Evolutionary conservation across 495 filamentous ascomycete genomes (phyloP).

Genomic region (Cercophora sp.): DNA sequence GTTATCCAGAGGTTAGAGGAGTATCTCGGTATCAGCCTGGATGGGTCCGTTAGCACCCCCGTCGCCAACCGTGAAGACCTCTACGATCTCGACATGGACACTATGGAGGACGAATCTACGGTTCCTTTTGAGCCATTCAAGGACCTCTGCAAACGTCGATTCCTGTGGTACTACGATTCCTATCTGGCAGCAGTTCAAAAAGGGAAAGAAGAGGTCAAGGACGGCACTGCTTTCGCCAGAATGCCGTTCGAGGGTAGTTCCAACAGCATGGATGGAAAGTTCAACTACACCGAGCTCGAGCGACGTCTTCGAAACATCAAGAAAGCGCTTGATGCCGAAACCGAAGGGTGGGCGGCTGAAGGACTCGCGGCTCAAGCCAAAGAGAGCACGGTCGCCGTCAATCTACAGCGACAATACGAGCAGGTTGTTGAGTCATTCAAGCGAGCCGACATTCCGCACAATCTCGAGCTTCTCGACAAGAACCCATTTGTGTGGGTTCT

Average conservation of each 20-base stretch:
- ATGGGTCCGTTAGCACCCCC: conserved; percentile 39
- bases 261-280: conserved; percentile 85
- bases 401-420: conserved; percentile 76
- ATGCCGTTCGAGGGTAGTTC: conserved; percentile 82
- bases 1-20: conserved; percentile 82
- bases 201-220: conserved; percentile 55
- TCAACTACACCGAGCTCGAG: conserved; percentile 75
- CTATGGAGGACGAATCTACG: conserved; percentile 48
- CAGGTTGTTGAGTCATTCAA: conserved; percentile 74
- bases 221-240: conserved; percentile 58
- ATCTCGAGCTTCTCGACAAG: conserved; percentile 66
- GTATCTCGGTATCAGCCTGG: conserved; percentile 61
- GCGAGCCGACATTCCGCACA: conserved; percentile 62
- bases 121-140: conserved; percentile 73
- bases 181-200: conserved; percentile 69
- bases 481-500: conserved; percentile 66
- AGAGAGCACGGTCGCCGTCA: conserved; percentile 72
- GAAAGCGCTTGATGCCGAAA: conserved; percentile 66
- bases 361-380: conserved; percentile 60
- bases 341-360: conserved; percentile 63
- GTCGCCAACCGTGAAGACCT: conserved; percentile 43
- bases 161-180: conserved; percentile 92
- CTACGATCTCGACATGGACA: conserved; percentile 50
- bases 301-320: conserved; percentile 62
- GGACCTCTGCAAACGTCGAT: conserved; percentile 85